Evolutionary conservation across 495 filamentous ascomycete species (phyloP).

Genomic region (Trichocladium uniseriatum): DNA sequence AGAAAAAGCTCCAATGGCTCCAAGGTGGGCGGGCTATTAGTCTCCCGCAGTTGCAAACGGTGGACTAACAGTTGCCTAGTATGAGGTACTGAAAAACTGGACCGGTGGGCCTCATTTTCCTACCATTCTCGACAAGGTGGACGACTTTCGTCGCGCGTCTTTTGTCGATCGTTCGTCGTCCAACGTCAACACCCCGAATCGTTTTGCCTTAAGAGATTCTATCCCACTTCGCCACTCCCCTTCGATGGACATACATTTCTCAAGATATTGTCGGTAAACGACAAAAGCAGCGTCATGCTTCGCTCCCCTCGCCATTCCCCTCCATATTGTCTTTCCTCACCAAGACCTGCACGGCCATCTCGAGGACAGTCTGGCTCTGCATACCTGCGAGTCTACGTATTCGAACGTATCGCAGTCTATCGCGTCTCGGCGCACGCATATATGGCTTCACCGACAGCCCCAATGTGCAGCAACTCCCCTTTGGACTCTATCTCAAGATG

Average conservation of each 20-base stretch:
- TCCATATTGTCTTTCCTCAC: neutral
- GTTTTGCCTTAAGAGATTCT: too few species aligned
- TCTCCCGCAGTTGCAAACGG: neutral
- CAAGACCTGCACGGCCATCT: neutral
- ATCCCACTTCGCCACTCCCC: too few species aligned
- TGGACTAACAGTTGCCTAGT: neutral
- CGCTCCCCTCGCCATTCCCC: neutral
- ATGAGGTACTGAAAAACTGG: neutral
- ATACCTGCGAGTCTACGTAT: neutral
- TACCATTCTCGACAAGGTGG: neutral
- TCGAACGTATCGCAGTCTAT: neutral
- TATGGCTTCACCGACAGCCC: neutral
- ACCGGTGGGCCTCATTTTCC: neutral
- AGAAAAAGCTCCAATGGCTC: neutral
- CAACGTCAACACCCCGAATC: too few species aligned
- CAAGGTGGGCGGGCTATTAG: neutral
- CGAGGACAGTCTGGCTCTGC: neutral
- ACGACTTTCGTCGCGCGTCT: neutral
- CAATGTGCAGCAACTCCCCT: neutral
- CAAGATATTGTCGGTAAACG: neutral
- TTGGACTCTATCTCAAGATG: neutral
- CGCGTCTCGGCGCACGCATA: neutral
- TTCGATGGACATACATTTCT: neutral
- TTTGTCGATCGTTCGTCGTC: neutral
- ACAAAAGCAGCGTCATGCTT: too few species aligned